A percentile compares a stretch with the other conserved stretches of the same genome.
Evolutionary conservation across 192 early-diverging fungal genomes (phyloP).

Genomic region (Gigaspora rosea): DNA sequence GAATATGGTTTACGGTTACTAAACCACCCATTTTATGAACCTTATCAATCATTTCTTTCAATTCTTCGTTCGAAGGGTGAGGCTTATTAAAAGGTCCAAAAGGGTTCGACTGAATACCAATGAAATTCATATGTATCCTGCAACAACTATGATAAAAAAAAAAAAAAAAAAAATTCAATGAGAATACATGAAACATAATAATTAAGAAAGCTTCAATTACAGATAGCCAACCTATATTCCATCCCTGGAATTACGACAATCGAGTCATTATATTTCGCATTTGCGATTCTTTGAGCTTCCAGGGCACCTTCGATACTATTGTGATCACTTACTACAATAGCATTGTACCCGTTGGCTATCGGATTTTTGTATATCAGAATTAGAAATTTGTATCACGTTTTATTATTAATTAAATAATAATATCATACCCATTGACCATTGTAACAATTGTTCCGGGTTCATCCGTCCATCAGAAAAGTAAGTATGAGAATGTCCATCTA

Average conservation of each 20-base stretch:
- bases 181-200: not conserved
- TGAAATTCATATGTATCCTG: conserved; percentile 73
- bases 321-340: conserved; percentile 71
- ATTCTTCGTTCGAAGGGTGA: conserved; percentile 62
- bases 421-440: conserved; percentile 59
- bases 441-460: conserved; percentile 55
- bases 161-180: not conserved
- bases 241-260: conserved; percentile 68
- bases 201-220: not conserved
- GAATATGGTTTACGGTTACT: conserved; percentile 77
- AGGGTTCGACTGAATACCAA: conserved; percentile 59
- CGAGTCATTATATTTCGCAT: conserved; percentile 47
- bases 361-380: no score
- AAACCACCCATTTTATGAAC: conserved; percentile 68
- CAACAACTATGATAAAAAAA: conserved; percentile 51
- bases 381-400: no score
- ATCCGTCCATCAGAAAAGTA: conserved; percentile 64
- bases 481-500: conserved; percentile 70
- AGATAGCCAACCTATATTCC: conserved; percentile 57
- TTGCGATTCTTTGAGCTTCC: conserved; percentile 58
- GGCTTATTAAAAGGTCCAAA: conserved; percentile 42
- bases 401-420: no score
- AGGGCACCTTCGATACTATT: conserved; percentile 65
- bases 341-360: conserved; percentile 69
- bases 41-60: conserved; percentile 56